These are phyloP conservation scores for Solanum hybrid DNA, from an alignment of 305 asterid species.

Conservation along the genomic window DNA sequence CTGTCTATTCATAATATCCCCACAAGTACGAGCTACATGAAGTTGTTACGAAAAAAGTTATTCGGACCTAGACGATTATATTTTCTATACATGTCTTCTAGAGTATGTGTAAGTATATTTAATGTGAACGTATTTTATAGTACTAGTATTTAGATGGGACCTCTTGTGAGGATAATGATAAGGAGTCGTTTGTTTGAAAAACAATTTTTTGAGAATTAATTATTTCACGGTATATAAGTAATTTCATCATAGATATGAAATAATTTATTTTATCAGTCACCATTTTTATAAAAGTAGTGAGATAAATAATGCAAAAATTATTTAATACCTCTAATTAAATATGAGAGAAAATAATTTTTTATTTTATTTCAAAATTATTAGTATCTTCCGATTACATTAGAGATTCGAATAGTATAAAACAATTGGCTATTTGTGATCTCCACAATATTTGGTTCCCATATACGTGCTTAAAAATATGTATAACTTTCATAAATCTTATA, in stretches of 20 bases:
- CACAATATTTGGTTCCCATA: background rate
- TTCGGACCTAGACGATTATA: background rate
- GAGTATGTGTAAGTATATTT: background rate
- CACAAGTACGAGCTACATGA: background rate
- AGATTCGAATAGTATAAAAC: background rate
- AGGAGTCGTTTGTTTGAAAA: too few species aligned
- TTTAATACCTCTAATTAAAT: too few species aligned
- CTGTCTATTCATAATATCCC: background rate
- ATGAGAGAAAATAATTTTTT: too few species aligned
- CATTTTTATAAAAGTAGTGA: too few species aligned
- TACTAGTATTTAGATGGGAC: background rate
- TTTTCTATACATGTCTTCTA: background rate
- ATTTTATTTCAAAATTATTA: too few species aligned
- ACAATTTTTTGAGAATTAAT: too few species aligned
- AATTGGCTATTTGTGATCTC: background rate
- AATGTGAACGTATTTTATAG: background rate
- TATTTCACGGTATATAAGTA: too few species aligned
- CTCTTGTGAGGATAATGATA: background rate
- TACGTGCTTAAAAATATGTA: background rate
- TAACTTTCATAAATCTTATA: too few species aligned
- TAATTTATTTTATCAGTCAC: too few species aligned
- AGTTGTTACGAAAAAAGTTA: background rate
- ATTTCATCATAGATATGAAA: too few species aligned
- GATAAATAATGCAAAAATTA: too few species aligned
- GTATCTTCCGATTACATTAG: background rate